Conservation (phyloP, 2,329 filamentous ascomycete genomes). For the Colletotrichum australisinense region DNA sequence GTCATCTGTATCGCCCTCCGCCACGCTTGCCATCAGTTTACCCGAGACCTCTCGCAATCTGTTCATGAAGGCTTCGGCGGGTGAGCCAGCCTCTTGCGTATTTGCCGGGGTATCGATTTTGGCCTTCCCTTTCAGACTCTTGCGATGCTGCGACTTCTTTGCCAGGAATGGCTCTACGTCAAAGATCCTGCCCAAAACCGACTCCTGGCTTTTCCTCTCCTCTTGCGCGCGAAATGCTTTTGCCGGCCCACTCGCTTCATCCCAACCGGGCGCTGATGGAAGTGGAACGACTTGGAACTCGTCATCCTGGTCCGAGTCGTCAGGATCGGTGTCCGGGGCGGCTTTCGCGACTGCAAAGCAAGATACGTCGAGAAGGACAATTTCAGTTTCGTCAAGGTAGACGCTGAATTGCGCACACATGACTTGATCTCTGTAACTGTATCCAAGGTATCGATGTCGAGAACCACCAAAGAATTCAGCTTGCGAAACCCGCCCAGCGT, state of each 20-base stretch:
- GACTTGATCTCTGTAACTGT: constrained; percentile 65
- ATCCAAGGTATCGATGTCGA: constrained; percentile 71
- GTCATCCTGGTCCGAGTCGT: constrained; percentile 66
- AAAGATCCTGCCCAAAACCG: constrained; percentile 63
- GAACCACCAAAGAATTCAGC: constrained; percentile 63
- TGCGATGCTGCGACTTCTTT: constrained; percentile 47
- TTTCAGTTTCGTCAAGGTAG: constrained; percentile 64
- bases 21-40: constrained; percentile 55
- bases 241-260: constrained; percentile 50
- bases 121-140: constrained; percentile 34
- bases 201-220: constrained; percentile 66
- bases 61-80: constrained; percentile 48
- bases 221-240: constrained; percentile 62
- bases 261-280: constrained; percentile 35
- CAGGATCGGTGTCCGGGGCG: constrained; percentile 53
- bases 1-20: constrained; percentile 44
- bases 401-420: constrained; percentile 65
- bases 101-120: constrained; percentile 1
- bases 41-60: constrained; percentile 53
- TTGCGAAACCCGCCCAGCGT: constrained; percentile 69
- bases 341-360: constrained; percentile 56
- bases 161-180: constrained; percentile 56
- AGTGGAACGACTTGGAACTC: constrained; percentile 61
- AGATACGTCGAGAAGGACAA: constrained; percentile 69
- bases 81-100: constrained; percentile 6